Percentiles rank a stretch among this genome's conserved stretches.
Evolutionary conservation across 1,284 basidiomycete species (phyloP).

Genomic region (Marasmius oreades): DNA sequence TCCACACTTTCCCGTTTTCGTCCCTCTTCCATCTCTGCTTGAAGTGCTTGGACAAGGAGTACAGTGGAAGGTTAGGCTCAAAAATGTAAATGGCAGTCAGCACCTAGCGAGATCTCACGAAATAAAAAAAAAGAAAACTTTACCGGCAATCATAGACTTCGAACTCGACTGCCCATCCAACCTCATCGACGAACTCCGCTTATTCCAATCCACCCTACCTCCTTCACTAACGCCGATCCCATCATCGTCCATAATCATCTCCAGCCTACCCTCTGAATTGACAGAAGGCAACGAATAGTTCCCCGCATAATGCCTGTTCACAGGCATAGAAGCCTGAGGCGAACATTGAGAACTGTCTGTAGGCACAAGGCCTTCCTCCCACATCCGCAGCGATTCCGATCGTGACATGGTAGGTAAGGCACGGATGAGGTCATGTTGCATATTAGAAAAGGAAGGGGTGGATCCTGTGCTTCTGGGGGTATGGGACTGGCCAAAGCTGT

Average conservation of each 20-base stretch:
- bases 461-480: not conserved
- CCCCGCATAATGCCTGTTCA: no score
- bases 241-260: no score
- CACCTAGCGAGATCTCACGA: not conserved
- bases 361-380: not conserved
- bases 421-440: not conserved
- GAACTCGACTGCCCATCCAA: not conserved
- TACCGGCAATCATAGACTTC: not conserved
- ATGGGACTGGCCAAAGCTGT: not conserved
- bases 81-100: no score
- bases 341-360: not conserved
- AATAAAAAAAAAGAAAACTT: not conserved
- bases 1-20: constrained; percentile 22
- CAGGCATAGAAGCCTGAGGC: not conserved
- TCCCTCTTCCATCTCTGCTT: constrained; percentile 21
- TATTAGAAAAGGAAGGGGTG: not conserved
- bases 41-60: constrained; percentile 23
- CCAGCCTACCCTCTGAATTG: no score
- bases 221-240: no score
- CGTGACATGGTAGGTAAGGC: not conserved
- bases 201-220: no score
- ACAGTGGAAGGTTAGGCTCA: constrained; percentile 14
- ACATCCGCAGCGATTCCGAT: not conserved
- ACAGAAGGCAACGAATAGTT: no score
- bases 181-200: not conserved